Base-by-base conservation (phyloP, 208 protist species). In the Phytomonas sp. region DNA sequence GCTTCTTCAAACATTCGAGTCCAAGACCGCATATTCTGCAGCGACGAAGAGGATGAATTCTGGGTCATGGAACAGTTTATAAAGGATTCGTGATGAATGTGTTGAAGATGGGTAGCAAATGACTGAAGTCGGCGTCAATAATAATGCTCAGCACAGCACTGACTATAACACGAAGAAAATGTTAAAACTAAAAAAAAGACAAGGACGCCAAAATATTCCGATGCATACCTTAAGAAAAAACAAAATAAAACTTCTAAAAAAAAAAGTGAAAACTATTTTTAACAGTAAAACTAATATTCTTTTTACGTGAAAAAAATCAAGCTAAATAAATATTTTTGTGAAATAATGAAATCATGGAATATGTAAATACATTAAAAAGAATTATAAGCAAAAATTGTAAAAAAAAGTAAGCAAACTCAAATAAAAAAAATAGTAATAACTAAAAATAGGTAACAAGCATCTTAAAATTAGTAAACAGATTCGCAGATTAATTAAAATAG, bases 241-340 rank as follows among this genome's bases (percentile, higher is more conserved):
- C 40, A 67, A 59, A 66, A 66, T 12, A 49, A 62, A 65, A 37
- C 52, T 63, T 29, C 11, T 26, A 37, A 37, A n/a, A 66, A 63
- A 66, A 72, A 40, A 37, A 63, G 29, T 23, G n/a, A 37, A 37
- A 8, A 8, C 8, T 37, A 8, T 37, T 3, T 37, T 3, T 11
- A 8, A 37, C 3, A 37, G 8, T 37, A 3, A 37, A 37, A 11
- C 5, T 3, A 37, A 37, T 37, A 37, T 37, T 8, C 34, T 8
- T 37, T 11, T 37, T 37, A 37, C 3, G n/a, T n/a, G 5, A 37
- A 37, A 37, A 37, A 37, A 11, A 37, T 37, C 8, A 37, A 37
- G n/a, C n/a, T n/a, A n/a, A n/a, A n/a, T n/a, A n/a, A n/a, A n/a
- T n/a, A n/a, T n/a, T n/a, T n/a, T n/a, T n/a, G n/a, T n/a, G n/a